Conservation (phyloP, 768 basidiomycete species). For the Leccinum disarticulatum region DNA sequence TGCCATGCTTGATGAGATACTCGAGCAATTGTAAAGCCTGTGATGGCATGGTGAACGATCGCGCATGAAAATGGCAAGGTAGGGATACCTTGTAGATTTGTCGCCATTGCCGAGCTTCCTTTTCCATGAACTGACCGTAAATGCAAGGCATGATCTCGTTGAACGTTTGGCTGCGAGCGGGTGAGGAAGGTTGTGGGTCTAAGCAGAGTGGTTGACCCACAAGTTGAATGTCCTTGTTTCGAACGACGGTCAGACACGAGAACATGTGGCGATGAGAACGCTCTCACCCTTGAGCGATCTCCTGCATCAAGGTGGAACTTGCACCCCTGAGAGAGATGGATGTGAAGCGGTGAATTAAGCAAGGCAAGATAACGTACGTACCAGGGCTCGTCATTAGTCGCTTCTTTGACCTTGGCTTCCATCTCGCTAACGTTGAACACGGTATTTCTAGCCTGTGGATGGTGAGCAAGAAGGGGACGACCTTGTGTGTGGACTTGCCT, state of each 20-base stretch:
- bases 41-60: not conserved
- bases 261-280: conserved; percentile 11
- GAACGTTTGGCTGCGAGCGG: conserved; percentile 77
- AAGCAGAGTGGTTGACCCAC: conserved; percentile 48
- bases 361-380: conserved; percentile 44
- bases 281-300: conserved; percentile 92
- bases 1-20: conserved; percentile 95
- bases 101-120: conserved; percentile 97
- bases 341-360: conserved; percentile 1
- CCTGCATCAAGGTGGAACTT: conserved; percentile 96
- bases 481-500: conserved; percentile 46
- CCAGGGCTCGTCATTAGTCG: conserved; percentile 99
- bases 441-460: conserved; percentile 85
- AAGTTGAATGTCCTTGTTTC: conserved; percentile 91
- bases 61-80: not conserved
- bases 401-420: conserved; percentile 95
- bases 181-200: conserved; percentile 6
- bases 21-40: conserved; percentile 92
- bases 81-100: conserved; percentile 92
- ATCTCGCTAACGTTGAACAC: conserved; percentile 96
- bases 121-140: conserved; percentile 94
- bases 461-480: conserved; percentile 3
- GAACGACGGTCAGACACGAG: conserved; percentile 16
- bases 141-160: conserved; percentile 99
- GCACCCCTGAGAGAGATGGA: conserved; percentile 72